Evolutionary conservation across 805 yeast genomes (phyloP).

Genomic region (Lipomyces chichibuensis): DNA sequence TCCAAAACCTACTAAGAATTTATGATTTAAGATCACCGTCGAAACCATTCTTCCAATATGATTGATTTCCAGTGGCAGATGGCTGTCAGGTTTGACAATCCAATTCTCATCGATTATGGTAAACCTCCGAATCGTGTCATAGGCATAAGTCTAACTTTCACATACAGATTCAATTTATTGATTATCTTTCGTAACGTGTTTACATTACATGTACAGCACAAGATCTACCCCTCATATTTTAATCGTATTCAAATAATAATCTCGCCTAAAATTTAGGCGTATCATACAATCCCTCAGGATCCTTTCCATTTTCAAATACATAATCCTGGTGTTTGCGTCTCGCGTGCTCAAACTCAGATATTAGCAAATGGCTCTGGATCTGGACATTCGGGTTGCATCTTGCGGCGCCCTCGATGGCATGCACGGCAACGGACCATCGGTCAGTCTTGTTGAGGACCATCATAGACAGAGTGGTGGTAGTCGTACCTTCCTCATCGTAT

Average conservation of each 20-base stretch:
- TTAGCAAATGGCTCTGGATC: constrained; percentile 23
- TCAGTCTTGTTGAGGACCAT: constrained; percentile 35
- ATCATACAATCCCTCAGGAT: constrained; percentile 33
- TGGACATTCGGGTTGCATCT: constrained; percentile 25
- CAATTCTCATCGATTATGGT: too few relatives aligned
- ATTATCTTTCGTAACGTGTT: not conserved
- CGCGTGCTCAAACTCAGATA: constrained; percentile 27
- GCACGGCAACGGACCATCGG: constrained; percentile 31
- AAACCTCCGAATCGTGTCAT: too few relatives aligned
- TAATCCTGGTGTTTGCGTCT: constrained; percentile 32
- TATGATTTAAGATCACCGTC: too few relatives aligned
- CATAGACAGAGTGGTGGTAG: constrained; percentile 36
- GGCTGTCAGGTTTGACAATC: too few relatives aligned
- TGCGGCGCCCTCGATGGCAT: constrained; percentile 32
- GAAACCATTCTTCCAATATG: too few relatives aligned
- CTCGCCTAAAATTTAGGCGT: constrained; percentile 29
- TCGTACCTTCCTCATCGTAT: constrained; percentile 37
- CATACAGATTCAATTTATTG: not conserved
- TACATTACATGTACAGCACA: not conserved
- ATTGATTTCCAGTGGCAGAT: too few relatives aligned
- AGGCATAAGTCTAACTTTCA: too few relatives aligned
- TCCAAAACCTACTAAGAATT: too few relatives aligned
- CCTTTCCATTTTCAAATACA: constrained; percentile 26
- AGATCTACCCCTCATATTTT: not conserved
- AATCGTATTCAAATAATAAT: not conserved